These are phyloP conservation scores for Penicillium paradoxum DNA, from an alignment of 495 filamentous ascomycete genomes.

Conservation along the genomic window DNA sequence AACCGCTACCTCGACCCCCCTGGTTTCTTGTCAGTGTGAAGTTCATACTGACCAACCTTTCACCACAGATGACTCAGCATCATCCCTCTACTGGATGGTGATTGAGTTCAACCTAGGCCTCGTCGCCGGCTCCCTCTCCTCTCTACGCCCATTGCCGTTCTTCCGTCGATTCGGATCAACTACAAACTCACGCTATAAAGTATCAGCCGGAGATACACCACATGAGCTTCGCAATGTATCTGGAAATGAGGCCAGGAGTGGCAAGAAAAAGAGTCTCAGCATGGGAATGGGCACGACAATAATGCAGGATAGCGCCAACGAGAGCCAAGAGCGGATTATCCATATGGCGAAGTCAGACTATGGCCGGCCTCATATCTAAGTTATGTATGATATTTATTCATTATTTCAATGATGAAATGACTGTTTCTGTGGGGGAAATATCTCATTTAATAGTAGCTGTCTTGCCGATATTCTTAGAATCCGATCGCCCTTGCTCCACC, in stretches of 20 bases:
- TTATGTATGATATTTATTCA: too few species aligned
- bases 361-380: neutral
- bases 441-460: too few species aligned
- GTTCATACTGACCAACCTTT: neutral
- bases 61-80: constrained; percentile 3
- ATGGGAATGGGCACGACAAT: constrained; percentile 1
- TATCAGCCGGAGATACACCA: neutral
- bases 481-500: too few species aligned
- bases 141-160: constrained; percentile 1
- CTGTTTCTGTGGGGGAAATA: too few species aligned
- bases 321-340: neutral
- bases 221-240: neutral
- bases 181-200: neutral
- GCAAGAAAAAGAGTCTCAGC: neutral
- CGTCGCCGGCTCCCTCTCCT: constrained; percentile 5
- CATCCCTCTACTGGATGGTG: constrained; percentile 11
- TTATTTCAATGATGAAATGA: too few species aligned
- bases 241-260: neutral
- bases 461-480: too few species aligned
- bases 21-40: neutral
- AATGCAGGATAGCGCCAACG: neutral
- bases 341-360: neutral
- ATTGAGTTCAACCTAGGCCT: constrained; percentile 11
- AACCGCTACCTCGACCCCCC: neutral
- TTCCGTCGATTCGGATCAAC: constrained; percentile 7